phyloP scores from a whole-genome alignment of 2,329 filamentous ascomycete genomes.

The Sporothrix humicola region DNA sequence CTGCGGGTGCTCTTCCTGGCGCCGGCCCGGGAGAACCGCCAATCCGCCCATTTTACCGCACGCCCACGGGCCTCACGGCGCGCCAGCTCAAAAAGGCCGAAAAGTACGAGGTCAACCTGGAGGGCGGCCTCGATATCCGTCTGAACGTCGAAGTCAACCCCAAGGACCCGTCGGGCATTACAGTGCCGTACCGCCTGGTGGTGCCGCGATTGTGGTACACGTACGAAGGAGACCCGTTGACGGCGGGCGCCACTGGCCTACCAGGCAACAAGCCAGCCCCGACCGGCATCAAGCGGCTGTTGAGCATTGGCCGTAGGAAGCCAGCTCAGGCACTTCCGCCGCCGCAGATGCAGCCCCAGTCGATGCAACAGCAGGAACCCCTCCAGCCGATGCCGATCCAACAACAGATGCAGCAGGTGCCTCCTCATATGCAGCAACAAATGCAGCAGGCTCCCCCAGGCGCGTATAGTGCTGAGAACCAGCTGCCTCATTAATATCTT shows the following conservation, averaged over 20 bases:
- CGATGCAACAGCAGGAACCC: not conserved
- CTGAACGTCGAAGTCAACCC: constrained; percentile 89
- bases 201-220: constrained; percentile 77
- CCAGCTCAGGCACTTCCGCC: constrained; percentile 1
- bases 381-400: not conserved
- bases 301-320: constrained; percentile 52
- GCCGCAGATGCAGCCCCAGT: not conserved
- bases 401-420: not conserved
- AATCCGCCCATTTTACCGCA: constrained; percentile 63
- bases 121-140: constrained; percentile 83
- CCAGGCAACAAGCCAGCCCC: constrained; percentile 38
- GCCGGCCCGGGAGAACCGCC: not conserved
- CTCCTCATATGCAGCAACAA: constrained; percentile 2
- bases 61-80: constrained; percentile 69
- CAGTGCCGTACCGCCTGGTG: constrained; percentile 82
- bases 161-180: constrained; percentile 85
- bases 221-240: constrained; percentile 53
- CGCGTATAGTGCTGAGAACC: constrained; percentile 8
- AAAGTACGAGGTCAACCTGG: constrained; percentile 70
- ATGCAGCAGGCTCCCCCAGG: constrained; percentile 8
- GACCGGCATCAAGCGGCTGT: constrained; percentile 52
- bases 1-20: not conserved
- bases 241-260: constrained; percentile 37
- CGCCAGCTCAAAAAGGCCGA: constrained; percentile 64
- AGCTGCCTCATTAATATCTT: not conserved